Conservation (phyloP, 2,329 filamentous ascomycete genomes). For the Xylariaceae sp. region DNA sequence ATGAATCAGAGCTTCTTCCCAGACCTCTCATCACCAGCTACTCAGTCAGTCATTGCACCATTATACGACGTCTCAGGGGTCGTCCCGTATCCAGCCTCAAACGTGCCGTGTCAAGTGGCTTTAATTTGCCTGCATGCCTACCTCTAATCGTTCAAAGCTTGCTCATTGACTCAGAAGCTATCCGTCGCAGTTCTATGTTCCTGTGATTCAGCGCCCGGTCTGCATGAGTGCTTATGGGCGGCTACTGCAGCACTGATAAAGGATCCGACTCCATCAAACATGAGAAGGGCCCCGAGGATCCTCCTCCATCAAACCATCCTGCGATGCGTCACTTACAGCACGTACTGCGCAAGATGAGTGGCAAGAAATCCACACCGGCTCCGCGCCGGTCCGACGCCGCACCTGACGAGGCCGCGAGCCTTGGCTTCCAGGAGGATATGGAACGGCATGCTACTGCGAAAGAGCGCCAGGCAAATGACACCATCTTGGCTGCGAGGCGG, state of each 20-base stretch:
- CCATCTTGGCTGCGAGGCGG: slow-evolving; percentile 5
- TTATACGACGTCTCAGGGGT: too few species aligned
- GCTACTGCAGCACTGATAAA: slow-evolving; percentile 18
- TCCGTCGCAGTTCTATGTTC: too few species aligned
- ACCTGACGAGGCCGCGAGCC: slow-evolving; percentile 1
- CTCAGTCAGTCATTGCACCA: too few species aligned
- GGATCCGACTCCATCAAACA: slow-evolving; percentile 14
- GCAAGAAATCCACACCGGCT: slow-evolving; percentile 1
- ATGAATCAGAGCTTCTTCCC: too few species aligned
- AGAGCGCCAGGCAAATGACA: slow-evolving; percentile 4
- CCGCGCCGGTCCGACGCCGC: neutral
- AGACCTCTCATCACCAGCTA: too few species aligned
- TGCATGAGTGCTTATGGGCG: slow-evolving; percentile 18
- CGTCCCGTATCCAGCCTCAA: too few species aligned
- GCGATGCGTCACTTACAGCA: slow-evolving; percentile 6
- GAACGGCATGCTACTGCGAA: slow-evolving; percentile 7
- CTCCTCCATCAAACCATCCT: slow-evolving; percentile 6
- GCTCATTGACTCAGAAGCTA: too few species aligned
- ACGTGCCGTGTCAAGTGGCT: too few species aligned
- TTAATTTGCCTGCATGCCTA: too few species aligned
- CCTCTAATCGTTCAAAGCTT: neutral
- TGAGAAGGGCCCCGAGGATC: slow-evolving; percentile 13
- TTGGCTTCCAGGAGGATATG: slow-evolving; percentile 15
- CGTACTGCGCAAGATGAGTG: slow-evolving; percentile 10
- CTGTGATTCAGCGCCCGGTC: too few species aligned